Base-by-base conservation (phyloP, 2,329 filamentous ascomycete genomes). In the Tolypocladium capitatum region DNA sequence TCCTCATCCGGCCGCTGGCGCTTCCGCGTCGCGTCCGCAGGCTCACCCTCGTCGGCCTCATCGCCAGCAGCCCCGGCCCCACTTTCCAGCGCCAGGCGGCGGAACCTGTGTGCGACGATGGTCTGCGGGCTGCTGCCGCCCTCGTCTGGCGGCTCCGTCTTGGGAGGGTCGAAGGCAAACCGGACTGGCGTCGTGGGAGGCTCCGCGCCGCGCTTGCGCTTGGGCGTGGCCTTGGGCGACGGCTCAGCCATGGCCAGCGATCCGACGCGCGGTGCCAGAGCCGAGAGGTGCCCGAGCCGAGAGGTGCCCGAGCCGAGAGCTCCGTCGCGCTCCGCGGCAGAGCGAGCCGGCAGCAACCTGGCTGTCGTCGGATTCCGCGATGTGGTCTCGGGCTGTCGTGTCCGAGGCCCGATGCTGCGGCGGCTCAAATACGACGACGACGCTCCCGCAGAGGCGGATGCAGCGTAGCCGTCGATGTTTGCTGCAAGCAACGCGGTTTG, bases 41-140 rank as follows among this genome's bases (percentile, higher is more conserved):
- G 59, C 52, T 65, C 62, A 43, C 49, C 52, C 32, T 57, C 57
- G 34, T 59, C 53, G 36, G 32, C 50, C 40, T 62, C 55, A 31
- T 60, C 61, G 42, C 60, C 57, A 49, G 57, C 55, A 47, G 53
- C 70, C 68, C 70, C 72, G 63, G 68, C 71, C 66, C 71, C 72
- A 58, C 62, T 58, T 55, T 58, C 63, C 47, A 79, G 61, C 14
- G 65, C 69, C 45, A 79, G 67, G 48, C 74, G 70, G 45, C 68
- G 67, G 60, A 80, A 77, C 55, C 67, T 67, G 57, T 73, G 70
- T 35, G 70, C 72, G 36, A 79, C 73, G 47, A 62, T 70, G 38
- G 71, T 71, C 47, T 70, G 68, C n/a, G 76, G 75, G 52, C 76
- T 79, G 52, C 62, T 68, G 56, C 63, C 70, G 49, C 73, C 74